Evolutionary conservation across 179 eudicot genomes (phyloP), one percentile per base, ranked within the genome.

Genomic region (Camellia oleifera): DNA sequence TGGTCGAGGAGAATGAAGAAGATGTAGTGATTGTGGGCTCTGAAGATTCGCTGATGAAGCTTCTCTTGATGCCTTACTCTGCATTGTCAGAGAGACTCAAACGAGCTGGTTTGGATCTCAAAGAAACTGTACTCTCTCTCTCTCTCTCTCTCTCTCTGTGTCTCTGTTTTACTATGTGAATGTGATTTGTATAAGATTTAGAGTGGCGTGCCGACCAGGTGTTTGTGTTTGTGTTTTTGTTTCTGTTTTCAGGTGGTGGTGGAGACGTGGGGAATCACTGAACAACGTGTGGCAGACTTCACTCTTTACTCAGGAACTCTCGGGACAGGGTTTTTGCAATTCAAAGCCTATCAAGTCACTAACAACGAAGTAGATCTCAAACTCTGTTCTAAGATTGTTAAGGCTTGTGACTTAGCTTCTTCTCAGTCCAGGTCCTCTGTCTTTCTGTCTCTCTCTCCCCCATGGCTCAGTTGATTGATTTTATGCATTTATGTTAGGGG

Each of bases 261-360:
- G 77, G 92, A 94, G 79, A 91, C 95, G 40, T 92, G 97, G 95
- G 82, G 77, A 26, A 78, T 75, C 46, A 52, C 81, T 62, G 80
- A 85, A 67, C 83, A 81, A 72, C 83, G 69, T 0, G 88, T 88
- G 44, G 81, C 86, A 74, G 91, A 94, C 54, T 92, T 88, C 81
- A 85, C 84, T 45, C 84, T 91, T 13, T 91, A 94, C 67, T 72
- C 83, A 7, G 98, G 98, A 32, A 72, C 88, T 66, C 88, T 92
- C 61, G 98, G 98, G 13, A 92, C 97, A 83, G 97, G 93, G 15
- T 86, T 83, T 64, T 86, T 91, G 88, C 91, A 89, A 3, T 82
- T 90, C 17, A 88, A 86, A 82, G 79, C 95, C 56, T 94, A 85
- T 76, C 88, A 87, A 82, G 83, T 90, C 13, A 88, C 90, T 5